Percentiles rank a stretch among this genome's conserved stretches.
Conservation (phyloP, 179 eudicot species). For the Gypsophila paniculata region DNA sequence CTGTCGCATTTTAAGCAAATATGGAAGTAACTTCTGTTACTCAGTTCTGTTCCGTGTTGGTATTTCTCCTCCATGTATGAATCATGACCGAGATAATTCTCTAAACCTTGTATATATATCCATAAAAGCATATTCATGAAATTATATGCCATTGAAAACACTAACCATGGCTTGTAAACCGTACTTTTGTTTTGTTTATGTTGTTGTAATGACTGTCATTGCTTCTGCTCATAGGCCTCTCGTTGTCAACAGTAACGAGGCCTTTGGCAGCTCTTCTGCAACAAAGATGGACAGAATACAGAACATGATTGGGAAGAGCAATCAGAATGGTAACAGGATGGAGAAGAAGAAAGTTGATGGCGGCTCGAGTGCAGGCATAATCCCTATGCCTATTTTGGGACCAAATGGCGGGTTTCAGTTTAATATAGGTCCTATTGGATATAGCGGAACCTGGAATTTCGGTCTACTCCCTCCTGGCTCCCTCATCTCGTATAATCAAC, state of each 20-base stretch:
- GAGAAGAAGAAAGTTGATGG: too few species aligned
- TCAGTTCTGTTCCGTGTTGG: conserved; percentile 18
- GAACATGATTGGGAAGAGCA: neutral
- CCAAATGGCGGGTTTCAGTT: conserved; percentile 23
- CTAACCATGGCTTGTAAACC: conserved; percentile 18
- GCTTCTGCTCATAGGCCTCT: conserved; percentile 24
- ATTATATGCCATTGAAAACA: conserved; percentile 8
- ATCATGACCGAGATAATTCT: neutral
- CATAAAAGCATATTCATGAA: neutral
- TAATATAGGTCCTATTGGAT: conserved; percentile 26
- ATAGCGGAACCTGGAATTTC: conserved; percentile 15
- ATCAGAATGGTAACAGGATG: neutral
- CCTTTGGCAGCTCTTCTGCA: neutral
- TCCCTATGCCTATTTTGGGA: conserved; percentile 15
- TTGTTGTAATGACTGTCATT: conserved; percentile 9
- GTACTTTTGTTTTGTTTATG: conserved; percentile 16
- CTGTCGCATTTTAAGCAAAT: conserved; percentile 13
- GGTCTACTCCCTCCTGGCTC: conserved; percentile 18
- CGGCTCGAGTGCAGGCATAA: neutral
- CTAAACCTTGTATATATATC: conserved; percentile 6
- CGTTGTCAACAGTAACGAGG: neutral
- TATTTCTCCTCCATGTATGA: conserved; percentile 19
- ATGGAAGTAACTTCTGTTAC: neutral
- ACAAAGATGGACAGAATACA: neutral
- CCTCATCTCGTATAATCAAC: conserved; percentile 12